phyloP scores from a whole-genome alignment of 1,284 basidiomycete genomes.

The Leucoagaricus sp. region DNA sequence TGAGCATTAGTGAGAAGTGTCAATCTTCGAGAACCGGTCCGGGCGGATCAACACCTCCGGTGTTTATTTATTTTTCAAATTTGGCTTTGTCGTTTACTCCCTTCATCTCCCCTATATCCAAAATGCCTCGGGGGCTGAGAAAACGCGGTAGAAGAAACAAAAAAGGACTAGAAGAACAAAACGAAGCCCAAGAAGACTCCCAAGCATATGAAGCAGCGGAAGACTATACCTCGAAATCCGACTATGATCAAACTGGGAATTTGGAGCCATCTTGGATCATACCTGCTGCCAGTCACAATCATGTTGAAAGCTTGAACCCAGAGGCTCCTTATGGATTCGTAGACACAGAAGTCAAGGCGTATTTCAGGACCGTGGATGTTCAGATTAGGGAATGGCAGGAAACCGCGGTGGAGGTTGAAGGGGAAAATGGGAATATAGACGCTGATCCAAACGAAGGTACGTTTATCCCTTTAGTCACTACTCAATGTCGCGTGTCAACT shows the following conservation, averaged over 20 bases:
- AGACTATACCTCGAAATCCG: constrained; percentile 12
- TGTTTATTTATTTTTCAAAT: background rate
- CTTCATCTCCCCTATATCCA: constrained; percentile 1
- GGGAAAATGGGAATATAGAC: constrained; percentile 50
- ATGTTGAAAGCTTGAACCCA: constrained; percentile 44
- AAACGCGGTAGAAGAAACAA: constrained; percentile 79
- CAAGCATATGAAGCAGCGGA: constrained; percentile 6
- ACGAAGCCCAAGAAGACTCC: constrained; percentile 19
- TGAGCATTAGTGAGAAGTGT: no score
- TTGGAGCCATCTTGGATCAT: constrained; percentile 70
- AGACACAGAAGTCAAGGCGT: constrained; percentile 87
- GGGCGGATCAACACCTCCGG: background rate
- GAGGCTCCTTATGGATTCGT: constrained; percentile 88
- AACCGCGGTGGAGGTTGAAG: constrained; percentile 35
- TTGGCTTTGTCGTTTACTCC: background rate
- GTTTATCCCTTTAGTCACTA: constrained; percentile 21
- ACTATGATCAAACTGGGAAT: constrained; percentile 16
- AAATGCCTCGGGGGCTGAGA: constrained; percentile 74
- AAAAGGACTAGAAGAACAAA: constrained; percentile 54
- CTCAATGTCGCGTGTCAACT: background rate
- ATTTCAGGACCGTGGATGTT: constrained; percentile 85
- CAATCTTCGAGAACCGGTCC: background rate
- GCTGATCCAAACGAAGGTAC: constrained; percentile 77
- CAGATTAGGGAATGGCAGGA: constrained; percentile 86
- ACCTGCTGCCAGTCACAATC: constrained; percentile 29